Evolutionary conservation across 2,329 filamentous ascomycete species (phyloP), one percentile per base, ranked within the genome.

Genomic region (Ophiosphaerella herpotricha): DNA sequence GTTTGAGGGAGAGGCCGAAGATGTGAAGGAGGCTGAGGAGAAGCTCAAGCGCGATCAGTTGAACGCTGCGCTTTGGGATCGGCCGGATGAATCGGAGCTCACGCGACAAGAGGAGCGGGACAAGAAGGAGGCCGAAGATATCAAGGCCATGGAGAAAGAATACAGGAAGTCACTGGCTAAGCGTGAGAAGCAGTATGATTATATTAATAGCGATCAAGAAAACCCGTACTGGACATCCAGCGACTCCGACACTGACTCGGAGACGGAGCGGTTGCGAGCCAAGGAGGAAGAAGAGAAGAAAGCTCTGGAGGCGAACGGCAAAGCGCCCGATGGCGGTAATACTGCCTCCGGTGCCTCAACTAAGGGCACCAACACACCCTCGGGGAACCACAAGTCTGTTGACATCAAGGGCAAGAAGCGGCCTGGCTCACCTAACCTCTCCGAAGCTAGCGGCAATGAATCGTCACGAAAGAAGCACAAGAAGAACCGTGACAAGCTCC

Each of bases 401-500:
- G 80, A 85, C 60, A 64, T 78, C 46, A 65, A 61, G 47, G 83
- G 82, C 64, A 82, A 93, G 44, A 97, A 97, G 77, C 86, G 93
- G 26, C 83, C 90, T 29, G 91, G 91, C 14, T 96, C 91, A 13
- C 91, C 92, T 3, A 88, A 92, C 57, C 81, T 89, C 29, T 97
- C 91, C 2, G 93, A 97, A 70, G 91, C 91, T 8, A 96, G 91
- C 70, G 93, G 91, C 45, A 95, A 92, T 61, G 93, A 97, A 71
- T 93, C 90, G 0, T 85, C 86, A 21, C 87, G 88, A 58, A 90
- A 90, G 77, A 65, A 64, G 50, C 70, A 73, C 32, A 78, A 77
- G 63, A 75, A 76, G 62, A 68, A 68, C 37, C 67, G 66, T 46
- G 60, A 58, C 21, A 66, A 61, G 46, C 57, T 68, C 16, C 41